A percentile compares a stretch with the other conserved stretches of the same genome.
Conservation (phyloP, 2,329 filamentous ascomycete species). For the Stagonosporopsis rhizophila region DNA sequence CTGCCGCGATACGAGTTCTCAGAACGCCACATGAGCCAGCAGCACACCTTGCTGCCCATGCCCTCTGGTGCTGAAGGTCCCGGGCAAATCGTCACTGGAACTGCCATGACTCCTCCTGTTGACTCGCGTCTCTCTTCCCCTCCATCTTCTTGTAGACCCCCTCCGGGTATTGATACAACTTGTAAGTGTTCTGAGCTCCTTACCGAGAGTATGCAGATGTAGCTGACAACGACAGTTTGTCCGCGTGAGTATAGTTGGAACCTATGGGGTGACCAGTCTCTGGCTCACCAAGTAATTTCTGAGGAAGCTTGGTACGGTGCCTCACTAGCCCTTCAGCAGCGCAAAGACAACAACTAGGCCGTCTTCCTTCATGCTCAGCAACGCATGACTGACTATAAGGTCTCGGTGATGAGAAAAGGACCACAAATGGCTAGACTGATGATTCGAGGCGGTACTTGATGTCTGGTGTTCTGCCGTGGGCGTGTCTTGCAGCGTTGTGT, state of each 20-base stretch:
- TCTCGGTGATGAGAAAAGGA: no score
- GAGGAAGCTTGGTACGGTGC: conserved; percentile 1
- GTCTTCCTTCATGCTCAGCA: background rate
- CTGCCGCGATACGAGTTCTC: background rate
- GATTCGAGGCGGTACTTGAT: no score
- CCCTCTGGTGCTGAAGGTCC: background rate
- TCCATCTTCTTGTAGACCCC: background rate
- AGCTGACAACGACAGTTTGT: background rate
- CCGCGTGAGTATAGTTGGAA: background rate
- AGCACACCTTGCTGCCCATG: background rate
- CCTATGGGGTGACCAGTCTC: background rate
- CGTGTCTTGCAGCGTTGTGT: no score
- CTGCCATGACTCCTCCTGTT: background rate
- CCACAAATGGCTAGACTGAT: no score
- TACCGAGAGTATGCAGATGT: background rate
- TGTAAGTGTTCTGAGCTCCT: background rate
- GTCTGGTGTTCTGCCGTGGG: no score
- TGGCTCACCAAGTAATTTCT: background rate
- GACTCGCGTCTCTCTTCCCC: background rate
- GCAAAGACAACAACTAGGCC: background rate
- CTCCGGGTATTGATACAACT: background rate
- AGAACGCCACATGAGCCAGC: background rate
- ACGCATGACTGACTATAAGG: background rate
- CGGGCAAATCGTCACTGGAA: background rate
- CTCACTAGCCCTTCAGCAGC: background rate